These are phyloP conservation scores for Scytalidium sp. DNA, from an alignment of 2,329 filamentous ascomycete genomes.

Conservation along the genomic window DNA sequence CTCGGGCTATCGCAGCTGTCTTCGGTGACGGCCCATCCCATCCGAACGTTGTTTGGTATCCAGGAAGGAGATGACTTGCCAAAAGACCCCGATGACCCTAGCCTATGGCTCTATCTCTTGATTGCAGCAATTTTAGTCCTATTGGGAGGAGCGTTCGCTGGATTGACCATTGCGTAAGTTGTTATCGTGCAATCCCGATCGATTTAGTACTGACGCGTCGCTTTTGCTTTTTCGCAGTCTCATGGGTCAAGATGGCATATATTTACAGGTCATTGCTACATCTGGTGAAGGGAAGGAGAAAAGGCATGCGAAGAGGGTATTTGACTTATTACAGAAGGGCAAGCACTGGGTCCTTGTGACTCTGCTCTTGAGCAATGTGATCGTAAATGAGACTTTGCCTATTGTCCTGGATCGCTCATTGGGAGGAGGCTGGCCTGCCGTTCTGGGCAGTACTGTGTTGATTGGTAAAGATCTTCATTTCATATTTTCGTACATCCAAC, in stretches of 20 bases:
- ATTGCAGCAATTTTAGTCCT: constrained; percentile 80
- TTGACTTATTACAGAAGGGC: constrained; percentile 76
- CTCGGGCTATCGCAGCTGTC: constrained; percentile 41
- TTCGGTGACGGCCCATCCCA: constrained; percentile 26
- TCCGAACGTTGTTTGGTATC: constrained; percentile 35
- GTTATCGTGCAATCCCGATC: no score
- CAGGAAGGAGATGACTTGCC: constrained; percentile 44
- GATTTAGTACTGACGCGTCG: constrained; percentile 6
- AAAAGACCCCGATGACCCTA: constrained; percentile 51
- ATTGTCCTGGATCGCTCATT: constrained; percentile 93
- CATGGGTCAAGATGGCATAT: constrained; percentile 80
- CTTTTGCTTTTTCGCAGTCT: constrained; percentile 22
- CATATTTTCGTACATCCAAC: constrained; percentile 9
- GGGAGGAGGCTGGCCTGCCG: constrained; percentile 90
- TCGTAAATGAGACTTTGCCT: constrained; percentile 94
- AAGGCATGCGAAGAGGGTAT: constrained; percentile 78
- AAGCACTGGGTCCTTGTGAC: constrained; percentile 99
- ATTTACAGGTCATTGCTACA: constrained; percentile 88
- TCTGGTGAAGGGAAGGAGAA: constrained; percentile 83
- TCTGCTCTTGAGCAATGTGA: constrained; percentile 89
- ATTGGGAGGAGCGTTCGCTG: constrained; percentile 88
- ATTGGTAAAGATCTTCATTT: constrained; percentile 64
- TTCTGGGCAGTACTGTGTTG: constrained; percentile 86
- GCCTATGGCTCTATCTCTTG: constrained; percentile 77
- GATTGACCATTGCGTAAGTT: constrained; percentile 80